phyloP scores from a whole-genome alignment of 805 yeast species.

The Schwanniomyces vanrijiae region DNA sequence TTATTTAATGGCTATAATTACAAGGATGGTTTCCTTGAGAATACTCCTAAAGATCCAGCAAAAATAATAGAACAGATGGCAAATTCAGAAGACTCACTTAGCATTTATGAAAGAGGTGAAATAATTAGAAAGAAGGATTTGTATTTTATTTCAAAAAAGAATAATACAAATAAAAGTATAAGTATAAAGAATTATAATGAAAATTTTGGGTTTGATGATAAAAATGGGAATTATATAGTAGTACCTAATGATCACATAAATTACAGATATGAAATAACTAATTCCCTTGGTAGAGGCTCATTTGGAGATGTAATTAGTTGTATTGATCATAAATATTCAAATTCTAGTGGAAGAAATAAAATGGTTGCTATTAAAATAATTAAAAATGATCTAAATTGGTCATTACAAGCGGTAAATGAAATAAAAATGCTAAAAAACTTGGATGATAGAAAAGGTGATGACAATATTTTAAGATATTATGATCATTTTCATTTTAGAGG shows the following conservation, averaged over 20 bases:
- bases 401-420: conserved; percentile 76
- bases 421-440: conserved; percentile 63
- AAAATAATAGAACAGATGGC: conserved; percentile 1
- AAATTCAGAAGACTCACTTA: conserved; percentile 25
- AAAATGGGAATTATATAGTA: conserved; percentile 58
- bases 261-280: conserved; percentile 65
- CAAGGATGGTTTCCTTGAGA: background rate
- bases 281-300: conserved; percentile 71
- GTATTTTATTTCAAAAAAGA: conserved; percentile 51
- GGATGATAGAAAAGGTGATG: conserved; percentile 14
- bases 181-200: conserved; percentile 38
- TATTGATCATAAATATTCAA: conserved; percentile 55
- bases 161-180: conserved; percentile 29
- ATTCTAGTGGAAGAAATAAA: conserved; percentile 22
- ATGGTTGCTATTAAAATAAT: conserved; percentile 76
- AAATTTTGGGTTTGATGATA: conserved; percentile 76
- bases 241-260: conserved; percentile 68
- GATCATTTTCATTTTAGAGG: conserved; percentile 79
- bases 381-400: conserved; percentile 70
- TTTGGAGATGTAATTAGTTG: conserved; percentile 79
- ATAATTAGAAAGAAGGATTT: conserved; percentile 48
- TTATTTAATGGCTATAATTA: conserved; percentile 18
- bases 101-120: conserved; percentile 62
- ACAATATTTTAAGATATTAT: conserved; percentile 49
- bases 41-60: conserved; percentile 2